Evolutionary conservation across 2,329 filamentous ascomycete species (phyloP), one percentile per base, ranked within the genome.

Genomic region (Colletotrichum lindemuthianum): DNA sequence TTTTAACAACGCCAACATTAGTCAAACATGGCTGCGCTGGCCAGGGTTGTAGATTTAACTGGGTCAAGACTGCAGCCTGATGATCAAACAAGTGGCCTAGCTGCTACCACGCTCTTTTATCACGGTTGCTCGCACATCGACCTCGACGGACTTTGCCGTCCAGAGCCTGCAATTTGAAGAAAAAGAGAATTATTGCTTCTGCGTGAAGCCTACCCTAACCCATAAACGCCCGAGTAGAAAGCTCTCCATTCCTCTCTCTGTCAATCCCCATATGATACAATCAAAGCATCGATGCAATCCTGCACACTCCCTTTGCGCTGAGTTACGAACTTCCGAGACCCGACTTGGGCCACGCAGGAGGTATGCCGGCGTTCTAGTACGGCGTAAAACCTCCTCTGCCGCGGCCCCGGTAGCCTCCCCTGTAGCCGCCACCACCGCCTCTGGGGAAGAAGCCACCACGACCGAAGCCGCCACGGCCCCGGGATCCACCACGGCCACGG

Each of bases 331-430:
- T 24, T 24, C 24, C 24, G 24, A 24, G 24, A 24, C 24, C 24
- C 24, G 24, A 24, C 24, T 24, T 3, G 24, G 24, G 24, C 24
- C 24, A 24, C 24, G 24, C 4, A 24, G 24, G 24, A 39, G 39
- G 16, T 39, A 43, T 15, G 33, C 16, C 48, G 37, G 52, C n/a
- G 41, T 55, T 63, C 76, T 84, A 91, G 76, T 91, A 91, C 64
- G 89, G 89, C 60, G 84, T 77, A 75, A 82, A 90, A 67, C 88
- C 85, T 67, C 88, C 88, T 71, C 88, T 84, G 60, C 85, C 85
- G 70, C 90, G 86, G 57, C 87, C 89, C 63, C 89, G 83, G 73
- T 90, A 90, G 53, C 88, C 89, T 64, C 86, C 89, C 60, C 89
- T 82, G 74, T 91, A 91, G 55, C 87, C 87, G 41, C 87, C 87